Evolutionary conservation across 805 yeast species (phyloP), one percentile per base, ranked within the genome.

Genomic region (Candida railenensis): DNA sequence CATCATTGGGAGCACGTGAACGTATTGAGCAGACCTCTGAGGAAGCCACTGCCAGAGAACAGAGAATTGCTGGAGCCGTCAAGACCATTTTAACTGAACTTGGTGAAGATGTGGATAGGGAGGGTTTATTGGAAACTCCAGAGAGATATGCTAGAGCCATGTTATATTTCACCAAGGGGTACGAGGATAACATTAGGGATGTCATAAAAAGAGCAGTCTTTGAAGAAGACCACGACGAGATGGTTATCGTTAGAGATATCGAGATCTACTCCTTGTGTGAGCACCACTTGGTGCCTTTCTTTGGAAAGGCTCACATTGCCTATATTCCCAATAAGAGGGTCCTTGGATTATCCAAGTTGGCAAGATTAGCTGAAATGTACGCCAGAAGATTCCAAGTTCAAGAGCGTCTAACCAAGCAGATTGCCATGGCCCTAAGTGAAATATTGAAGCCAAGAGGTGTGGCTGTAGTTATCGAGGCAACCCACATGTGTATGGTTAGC

Each of bases 401-500:
- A 68, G 99, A 94, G 65, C 77, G 99, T 54, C 77, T 94, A 51
- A 94, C 99, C 11, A 94, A 94, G 66, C 99, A 94, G 66, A 91
- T 94, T 45, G 98, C 99, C 28, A 88, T 90, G 87, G 97, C 98
- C 1, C 69, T 94, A 46, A 82, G 85, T 63, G 97, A 90, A 61
- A 88, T 91, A 48, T 75, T 94, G 58, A 85, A 87, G 59, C 99
- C 99, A 15, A 80, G 91, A 59, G 99, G 99, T 51, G 99, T 94
- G 7, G 99, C 98, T 1, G 99, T 94, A 36, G 98, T 94, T 22
- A 90, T 94, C 59, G 99, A 94, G 68, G 97, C 97, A 16, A 81
- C 92, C 2, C 99, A 94, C 64, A 94, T 94, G 99, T 94, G 99
- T 67, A 94, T 94, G 99, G 98, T 92, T 22, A 89, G 96, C 65